These are phyloP conservation scores for Rhizoctonia solani DNA, from an alignment of 1,284 basidiomycete species.

Conservation along the genomic window DNA sequence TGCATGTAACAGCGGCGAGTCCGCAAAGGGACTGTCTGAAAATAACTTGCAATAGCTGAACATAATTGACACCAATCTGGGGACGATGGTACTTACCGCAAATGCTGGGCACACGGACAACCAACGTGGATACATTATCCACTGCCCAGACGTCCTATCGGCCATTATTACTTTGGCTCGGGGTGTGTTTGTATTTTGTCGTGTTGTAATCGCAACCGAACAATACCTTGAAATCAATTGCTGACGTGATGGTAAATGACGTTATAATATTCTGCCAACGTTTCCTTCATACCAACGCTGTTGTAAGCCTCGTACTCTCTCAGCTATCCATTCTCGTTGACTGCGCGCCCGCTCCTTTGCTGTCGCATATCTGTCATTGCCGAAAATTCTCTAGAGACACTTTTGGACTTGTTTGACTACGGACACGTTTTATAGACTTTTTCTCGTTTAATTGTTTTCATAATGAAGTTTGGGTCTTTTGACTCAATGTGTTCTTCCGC, in stretches of 20 bases:
- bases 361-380: slow-evolving; percentile 17
- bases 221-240: slow-evolving; percentile 9
- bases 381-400: slow-evolving; percentile 6
- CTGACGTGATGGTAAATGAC: slow-evolving; percentile 7
- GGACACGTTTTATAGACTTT: slow-evolving; percentile 17
- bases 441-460: slow-evolving; percentile 10
- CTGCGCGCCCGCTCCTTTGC: slow-evolving; percentile 16
- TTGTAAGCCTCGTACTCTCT: neutral
- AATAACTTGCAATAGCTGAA: no score
- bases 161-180: neutral
- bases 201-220: neutral
- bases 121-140: no score
- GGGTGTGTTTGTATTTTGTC: neutral
- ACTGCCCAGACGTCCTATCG: no score
- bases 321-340: neutral
- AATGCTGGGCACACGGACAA: no score
- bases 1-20: no score
- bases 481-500: slow-evolving; percentile 87
- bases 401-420: neutral
- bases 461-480: slow-evolving; percentile 75
- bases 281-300: slow-evolving; percentile 18
- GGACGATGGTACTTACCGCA: no score
- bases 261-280: neutral
- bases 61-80: no score
- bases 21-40: no score